phyloP scores from a whole-genome alignment of 2,329 filamentous ascomycete species.

The Calycina herbarum region DNA sequence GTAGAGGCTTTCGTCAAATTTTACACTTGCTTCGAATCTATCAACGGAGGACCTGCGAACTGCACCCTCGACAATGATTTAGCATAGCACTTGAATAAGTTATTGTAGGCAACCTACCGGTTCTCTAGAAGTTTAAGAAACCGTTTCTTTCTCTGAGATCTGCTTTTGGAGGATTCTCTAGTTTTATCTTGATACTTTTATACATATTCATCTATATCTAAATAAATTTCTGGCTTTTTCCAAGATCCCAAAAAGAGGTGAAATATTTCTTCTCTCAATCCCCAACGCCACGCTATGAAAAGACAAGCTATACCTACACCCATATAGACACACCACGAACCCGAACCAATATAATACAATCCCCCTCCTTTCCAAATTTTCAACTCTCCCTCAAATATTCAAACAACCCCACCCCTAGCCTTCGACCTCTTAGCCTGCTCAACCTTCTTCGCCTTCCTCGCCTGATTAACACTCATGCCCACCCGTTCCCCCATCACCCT shows the following conservation, averaged over 20 bases:
- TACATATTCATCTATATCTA: too few species aligned
- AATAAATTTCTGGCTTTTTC: too few species aligned
- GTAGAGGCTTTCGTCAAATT: too few species aligned
- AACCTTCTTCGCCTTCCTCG: slow-evolving; percentile 65
- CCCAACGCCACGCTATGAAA: slow-evolving; percentile 3
- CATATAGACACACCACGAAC: neutral
- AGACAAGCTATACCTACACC: neutral
- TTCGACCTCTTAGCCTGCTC: slow-evolving; percentile 46
- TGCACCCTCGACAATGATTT: too few species aligned
- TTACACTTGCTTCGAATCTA: too few species aligned
- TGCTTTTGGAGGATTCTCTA: too few species aligned
- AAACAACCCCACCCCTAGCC: slow-evolving; percentile 14
- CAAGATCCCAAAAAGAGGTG: neutral
- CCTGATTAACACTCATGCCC: slow-evolving; percentile 64
- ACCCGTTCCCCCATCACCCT: slow-evolving; percentile 49
- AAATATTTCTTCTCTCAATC: neutral
- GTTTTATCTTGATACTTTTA: too few species aligned
- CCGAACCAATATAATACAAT: neutral
- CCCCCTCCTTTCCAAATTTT: neutral
- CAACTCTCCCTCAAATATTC: neutral
- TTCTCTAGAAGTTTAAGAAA: too few species aligned
- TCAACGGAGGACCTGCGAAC: too few species aligned
- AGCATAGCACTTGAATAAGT: too few species aligned
- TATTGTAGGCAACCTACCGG: too few species aligned
- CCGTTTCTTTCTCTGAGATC: too few species aligned